Base-by-base conservation (phyloP, 192 early-diverging fungal species). In the Gigaspora rosea region DNA sequence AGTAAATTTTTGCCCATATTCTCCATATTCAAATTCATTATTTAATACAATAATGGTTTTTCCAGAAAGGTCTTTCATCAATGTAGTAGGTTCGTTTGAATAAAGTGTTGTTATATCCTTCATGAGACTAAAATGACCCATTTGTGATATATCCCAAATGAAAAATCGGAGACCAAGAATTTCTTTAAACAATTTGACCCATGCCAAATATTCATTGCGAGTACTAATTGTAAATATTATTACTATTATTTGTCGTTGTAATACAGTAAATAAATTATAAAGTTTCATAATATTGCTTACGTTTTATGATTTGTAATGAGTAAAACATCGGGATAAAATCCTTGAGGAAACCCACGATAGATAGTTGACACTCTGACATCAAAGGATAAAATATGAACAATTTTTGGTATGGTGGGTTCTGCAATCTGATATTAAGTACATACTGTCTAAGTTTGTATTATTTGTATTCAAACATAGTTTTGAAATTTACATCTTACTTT, bases 101-200 rank as follows among this genome's bases (percentile, higher is more conserved):
- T 27, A 27, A 27, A 27, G 27, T 27, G 71, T 73, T 16, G 71
- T 32, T 73, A 73, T 73, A 33, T 51, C 52, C 20, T 52, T 73
- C 35, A 52, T 73, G 5, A 73, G 57, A 18, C n/a, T 16, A 58
- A 73, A 73, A 57, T 73, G 71, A 6, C 71, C 71, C 71, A 73
- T 73, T 73, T 73, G 71, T 27, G 71, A 73, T 73, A 73, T 73
- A 73, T 73, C 71, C 71, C 71, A 73, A 18, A 73, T 7, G 56
- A 58, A 73, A 27, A 73, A 73, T 7, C 71, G 71, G 35, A 73
- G 51, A 33, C 56, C 71, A 27, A 73, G 52, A 52, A 57, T 52
- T 27, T 73, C 52, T 52, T 73, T 58, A 32, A 73, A 11, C 36
- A 73, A 58, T 51, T 73, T 58, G 35, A 8, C 32, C 71, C 71